Evolutionary conservation across 768 basidiomycete species (phyloP), one percentile per base, ranked within the genome.

Genomic region (Russula dissimulans): DNA sequence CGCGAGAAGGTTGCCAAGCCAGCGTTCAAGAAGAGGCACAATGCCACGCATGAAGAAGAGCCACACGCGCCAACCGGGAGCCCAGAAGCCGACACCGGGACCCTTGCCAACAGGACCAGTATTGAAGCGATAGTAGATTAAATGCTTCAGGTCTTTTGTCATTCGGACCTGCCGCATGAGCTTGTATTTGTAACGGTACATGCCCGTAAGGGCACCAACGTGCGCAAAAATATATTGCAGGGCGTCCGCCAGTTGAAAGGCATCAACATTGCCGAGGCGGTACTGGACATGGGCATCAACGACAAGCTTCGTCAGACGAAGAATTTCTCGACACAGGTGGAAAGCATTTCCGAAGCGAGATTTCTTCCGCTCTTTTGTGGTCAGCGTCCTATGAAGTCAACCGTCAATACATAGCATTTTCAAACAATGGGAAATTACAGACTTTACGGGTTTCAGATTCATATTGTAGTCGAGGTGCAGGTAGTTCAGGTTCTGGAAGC

Each of bases 121-220:
- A 78, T 99, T 99, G 83, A 99, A 99, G 61, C 94, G 91, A 70
- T 95, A 95, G 78, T 95, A 95, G 74, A 97, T 95, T 67, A 97
- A 76, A 71, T 97, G 95, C 79, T 99, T 99, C 72, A 98, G 73
- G 72, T 98, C 97, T 81, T 98, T 99, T 67, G 93, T 97, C 94
- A 95, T 95, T 64, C 97, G 88, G 42, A 99, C 94, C 85, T 99
- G 97, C 70, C 92, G 82, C 97, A 99, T 99, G 62, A 99, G 80
- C 91, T 98, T 98, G 79, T 99, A 99, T 79, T 98, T 97, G 79
- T 97, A 98, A 32, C 95, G 86, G 76, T 99, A 99, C 97, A 99
- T 99, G 67, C 97, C 97, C 4, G 97, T 99, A 66, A 99, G 77
- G 31, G 97, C 95, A 69, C 97, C 97, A 59, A 99, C 92, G 69